A percentile compares a stretch with the other conserved stretches of the same genome.
Conservation (phyloP, 352 stramenopile species). For the Phytophthora cactorum region DNA sequence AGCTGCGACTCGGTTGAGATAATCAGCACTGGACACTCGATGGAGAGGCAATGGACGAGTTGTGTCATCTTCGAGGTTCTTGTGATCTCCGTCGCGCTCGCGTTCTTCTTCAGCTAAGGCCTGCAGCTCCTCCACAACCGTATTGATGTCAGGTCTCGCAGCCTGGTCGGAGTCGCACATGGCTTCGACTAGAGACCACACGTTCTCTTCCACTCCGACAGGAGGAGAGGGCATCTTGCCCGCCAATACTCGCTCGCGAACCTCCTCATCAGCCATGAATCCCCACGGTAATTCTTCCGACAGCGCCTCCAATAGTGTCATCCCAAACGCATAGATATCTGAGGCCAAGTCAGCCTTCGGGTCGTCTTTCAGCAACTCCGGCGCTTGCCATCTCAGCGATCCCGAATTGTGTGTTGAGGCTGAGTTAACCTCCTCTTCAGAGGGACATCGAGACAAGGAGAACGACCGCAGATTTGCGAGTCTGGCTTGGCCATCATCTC, state of each 20-base stretch:
- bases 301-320: conserved; percentile 68
- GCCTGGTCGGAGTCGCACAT: conserved; percentile 61
- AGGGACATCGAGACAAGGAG: conserved; percentile 24
- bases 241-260: conserved; percentile 45
- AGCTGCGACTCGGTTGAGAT: conserved; percentile 25
- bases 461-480: conserved; percentile 58
- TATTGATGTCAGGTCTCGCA: conserved; percentile 55
- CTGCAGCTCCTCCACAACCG: conserved; percentile 51
- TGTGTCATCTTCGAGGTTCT: conserved; percentile 26
- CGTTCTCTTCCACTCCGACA: conserved; percentile 44
- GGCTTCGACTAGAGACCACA: conserved; percentile 53
- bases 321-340: conserved; percentile 74
- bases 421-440: conserved; percentile 3
- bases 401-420: conserved; percentile 12
- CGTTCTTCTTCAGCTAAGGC: conserved; percentile 57
- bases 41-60: conserved; percentile 31
- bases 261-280: conserved; percentile 49
- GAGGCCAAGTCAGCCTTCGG: conserved; percentile 34
- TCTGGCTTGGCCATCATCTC: conserved; percentile 61
- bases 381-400: conserved; percentile 61
- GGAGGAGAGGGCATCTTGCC: conserved; percentile 52
- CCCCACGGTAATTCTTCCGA: conserved; percentile 70
- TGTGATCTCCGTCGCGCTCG: conserved; percentile 39
- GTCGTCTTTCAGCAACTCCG: conserved; percentile 45
- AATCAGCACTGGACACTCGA: conserved; percentile 35